Evolutionary conservation across 2,329 filamentous ascomycete genomes (phyloP), one percentile per base, ranked within the genome.

Genomic region (Colletotrichum sp.): DNA sequence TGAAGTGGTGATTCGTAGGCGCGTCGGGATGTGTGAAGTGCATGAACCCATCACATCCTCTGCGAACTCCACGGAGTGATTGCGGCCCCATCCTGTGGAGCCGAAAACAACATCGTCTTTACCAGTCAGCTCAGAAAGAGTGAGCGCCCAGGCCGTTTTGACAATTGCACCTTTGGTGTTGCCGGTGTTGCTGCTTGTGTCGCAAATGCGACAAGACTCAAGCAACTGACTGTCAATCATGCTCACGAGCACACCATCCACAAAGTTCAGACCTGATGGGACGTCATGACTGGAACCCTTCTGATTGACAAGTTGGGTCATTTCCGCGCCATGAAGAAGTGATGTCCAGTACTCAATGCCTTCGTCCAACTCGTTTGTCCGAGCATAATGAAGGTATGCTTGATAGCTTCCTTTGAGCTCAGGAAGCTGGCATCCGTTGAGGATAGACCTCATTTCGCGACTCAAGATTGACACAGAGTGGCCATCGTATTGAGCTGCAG

Each of bases 401-500:
- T 63, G 32, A 85, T 85, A 1, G 88, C 86, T 11, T 84, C 63
- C 70, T 3, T 44, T 57, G 8, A 44, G 25, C 9, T 66, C 19
- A 3, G 22, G 27, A 11, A 72, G 16, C 83, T 27, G 79, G 81
- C 13, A 2, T 16, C 13, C 30, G 71, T 81, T 84, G 72, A 90
- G 90, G 5, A 90, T 81, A 25, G 82, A 81, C 63, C 85, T 84
- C 1, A 91, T 85, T 67, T 91, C 88, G 66, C 87, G 87, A 6
- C 90, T 82, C 2, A 91, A 80, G 3, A 88, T 79, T 2, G 87
- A 84, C 6, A 89, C 81, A 0, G 88, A 88, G 0, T 84, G 79
- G 8, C 88, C 86, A 66, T 90, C 88, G 65, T 89, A 87, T 75
- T 90, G 89, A 0, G 89, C 86, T 61, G 84, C 86, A 52, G 87